Base-by-base conservation (phyloP, 2,329 filamentous ascomycete species). In the Fusarium sp. region DNA sequence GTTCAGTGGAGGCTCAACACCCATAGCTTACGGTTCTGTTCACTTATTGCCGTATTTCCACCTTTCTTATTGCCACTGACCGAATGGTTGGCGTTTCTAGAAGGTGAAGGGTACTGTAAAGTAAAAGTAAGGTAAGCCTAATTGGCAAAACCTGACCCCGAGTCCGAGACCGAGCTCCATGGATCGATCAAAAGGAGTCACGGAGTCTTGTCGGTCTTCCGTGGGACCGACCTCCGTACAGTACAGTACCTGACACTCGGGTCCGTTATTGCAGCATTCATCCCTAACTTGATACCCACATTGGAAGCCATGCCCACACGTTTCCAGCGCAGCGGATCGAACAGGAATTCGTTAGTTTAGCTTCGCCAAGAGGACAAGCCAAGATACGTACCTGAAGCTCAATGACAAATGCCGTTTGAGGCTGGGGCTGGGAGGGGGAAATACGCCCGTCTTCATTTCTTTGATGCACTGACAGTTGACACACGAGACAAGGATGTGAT, bases 41-140 rank as follows among this genome's bases (percentile, higher is more conserved):
- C 57, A 51, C 45, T 49, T 51, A 62, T 57, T 67, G 51, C 58
- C 62, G 53, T 64, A 58, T 33, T 65, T 58, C 58, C 60, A 63
- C 58, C 49, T 13, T 15, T 57, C n/a, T 34, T 63, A 26, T 63
- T 47, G 47, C 65, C 60, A 69, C 66, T 66, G 50, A 51, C 46
- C 47, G 61, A 66, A 47, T 20, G 40, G 26, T 50, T 65, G 30
- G 36, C 56, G 52, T 36, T 67, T 67, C 62, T 62, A 67, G 63
- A 67, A 69, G 46, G 41, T 38, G 38, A 30, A 30, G 30, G 30
- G 30, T 30, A 10, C 30, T 10, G 45, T 7, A 33, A 15, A n/a
- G 31, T 11, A 20, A 8, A 23, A 28, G 36, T 55, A 62, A 62
- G 47, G 46, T 55, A 37, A 63, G 45, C 36, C 46, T 20, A 42